Evolutionary conservation across 2,329 filamentous ascomycete species (phyloP).

Genomic region (Bipolaris bicolor): DNA sequence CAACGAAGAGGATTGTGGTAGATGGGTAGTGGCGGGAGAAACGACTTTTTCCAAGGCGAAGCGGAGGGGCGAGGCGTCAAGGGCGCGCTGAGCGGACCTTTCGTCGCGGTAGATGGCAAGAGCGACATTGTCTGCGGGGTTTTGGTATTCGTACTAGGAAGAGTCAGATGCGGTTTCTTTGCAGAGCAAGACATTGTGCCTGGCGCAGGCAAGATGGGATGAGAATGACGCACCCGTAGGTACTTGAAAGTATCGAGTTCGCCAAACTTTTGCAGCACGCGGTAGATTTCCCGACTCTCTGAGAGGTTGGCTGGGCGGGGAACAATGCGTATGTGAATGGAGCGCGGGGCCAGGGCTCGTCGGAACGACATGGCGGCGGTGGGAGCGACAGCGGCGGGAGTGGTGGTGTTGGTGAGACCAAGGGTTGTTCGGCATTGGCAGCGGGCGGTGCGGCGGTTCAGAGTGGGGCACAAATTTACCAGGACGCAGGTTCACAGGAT

Average conservation of each 20-base stretch:
- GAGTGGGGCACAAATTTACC: slow-evolving; percentile 32
- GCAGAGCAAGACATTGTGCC: neutral
- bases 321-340: slow-evolving; percentile 55
- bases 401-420: slow-evolving; percentile 5
- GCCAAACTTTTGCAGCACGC: slow-evolving; percentile 57
- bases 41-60: slow-evolving; percentile 52
- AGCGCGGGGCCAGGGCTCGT: slow-evolving; percentile 46
- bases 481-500: slow-evolving; percentile 26
- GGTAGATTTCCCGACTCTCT: slow-evolving; percentile 58
- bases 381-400: neutral
- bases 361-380: slow-evolving; percentile 38
- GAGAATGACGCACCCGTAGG: slow-evolving; percentile 43
- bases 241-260: slow-evolving; percentile 57
- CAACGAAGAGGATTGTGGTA: neutral
- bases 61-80: slow-evolving; percentile 54
- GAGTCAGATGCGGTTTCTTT: neutral
- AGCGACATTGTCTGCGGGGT: slow-evolving; percentile 50
- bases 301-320: slow-evolving; percentile 56
- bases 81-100: slow-evolving; percentile 49
- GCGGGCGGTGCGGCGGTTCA: slow-evolving; percentile 16
- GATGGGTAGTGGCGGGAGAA: neutral
- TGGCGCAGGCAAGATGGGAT: neutral
- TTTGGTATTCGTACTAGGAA: slow-evolving; percentile 52
- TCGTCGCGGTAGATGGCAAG: slow-evolving; percentile 55
- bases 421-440: slow-evolving; percentile 6